Base-by-base conservation (phyloP, 2,329 filamentous ascomycete genomes). In the Microascus cirrosus region DNA sequence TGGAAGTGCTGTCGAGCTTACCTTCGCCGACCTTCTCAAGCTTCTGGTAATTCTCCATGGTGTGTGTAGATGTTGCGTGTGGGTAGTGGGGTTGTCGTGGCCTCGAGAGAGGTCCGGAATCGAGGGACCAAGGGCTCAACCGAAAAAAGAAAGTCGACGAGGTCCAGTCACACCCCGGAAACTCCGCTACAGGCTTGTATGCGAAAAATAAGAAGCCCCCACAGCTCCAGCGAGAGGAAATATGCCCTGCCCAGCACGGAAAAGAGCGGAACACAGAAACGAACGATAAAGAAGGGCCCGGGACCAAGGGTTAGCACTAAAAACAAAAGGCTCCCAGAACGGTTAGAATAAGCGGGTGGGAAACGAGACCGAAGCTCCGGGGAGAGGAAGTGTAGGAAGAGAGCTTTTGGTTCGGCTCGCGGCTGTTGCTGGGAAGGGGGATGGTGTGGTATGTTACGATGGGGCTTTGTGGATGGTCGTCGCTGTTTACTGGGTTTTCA, bases 11-110 rank as follows among this genome's bases (percentile, higher is more conserved):
- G 20, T 8, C 11, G 45, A 50, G 20, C 81, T 66, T 76, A 94
- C 91, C 91, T 83, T 96, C 91, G 73, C 91, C 91, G 68, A 96
- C 91, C 80, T 96, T 96, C 77, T 96, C 91, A 68, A 96, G 82
- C 77, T 95, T 95, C 75, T 95, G 89, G 73, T 96, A 96, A 75
- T 95, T 95, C 74, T 96, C 90, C 91, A 96, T 95, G 64, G 61
- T 63, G 58, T 13, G 24, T 28, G 18, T 34, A 10, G 42, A 48
- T 10, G 25, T 28, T 22, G n/a, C 12, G 45, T 50, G 45, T 24
- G 45, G 6, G 20, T 8, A 11, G 45, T 13, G 45, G 7, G 20
- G n/a, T 12, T 11, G n/a, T 22, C 22, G 45, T 45, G 39, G 39
- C 28, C 28, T 32, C 28, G 28, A 45, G 15, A n/a, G 18, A 45